Evolutionary conservation across 1,284 basidiomycete genomes (phyloP), one percentile per base, ranked within the genome.

Genomic region (Tilletia caries): DNA sequence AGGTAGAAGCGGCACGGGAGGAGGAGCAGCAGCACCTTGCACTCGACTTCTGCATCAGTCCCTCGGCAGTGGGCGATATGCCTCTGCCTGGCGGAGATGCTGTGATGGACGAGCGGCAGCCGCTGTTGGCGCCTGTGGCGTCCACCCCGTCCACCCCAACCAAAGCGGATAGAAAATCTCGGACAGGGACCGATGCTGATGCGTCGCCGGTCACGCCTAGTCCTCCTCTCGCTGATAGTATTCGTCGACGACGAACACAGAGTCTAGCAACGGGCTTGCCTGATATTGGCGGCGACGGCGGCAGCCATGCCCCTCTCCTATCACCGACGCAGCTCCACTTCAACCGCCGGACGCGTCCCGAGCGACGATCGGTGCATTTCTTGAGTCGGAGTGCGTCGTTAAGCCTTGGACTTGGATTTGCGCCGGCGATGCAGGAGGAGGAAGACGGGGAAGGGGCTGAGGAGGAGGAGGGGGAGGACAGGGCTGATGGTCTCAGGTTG

Each of bases 1-100:
- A 71, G n/a, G 65, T 33, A 13, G 65, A 43, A 10, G 37, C 46
- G 1, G 52, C 37, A 50, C 67, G 66, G 29, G 67, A 69, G 29
- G 66, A 67, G 1, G 69, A 72, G 27, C 29, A 62, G 20, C 29
- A 34, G n/a, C 58, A 62, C 4, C 58, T 34, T 3, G 58, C 58
- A 20, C 18, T 29, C 58, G 29, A 13, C 3, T 37, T 62, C 58
- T 33, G 33, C 29, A 29, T 29, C 29, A 33, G 58, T 10, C 58
- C 58, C 3, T 33, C 32, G 27, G 23, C 48, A 8, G 20, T 18
- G 48, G 48, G 20, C 32, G 18, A 33, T 10, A 18, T 32, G 32
- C 58, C 58, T 23, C 25, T 54, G 23, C 5, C 52, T 2, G 23
- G 4, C 5, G 12, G 4, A 15, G 52, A 29, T 29, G 23, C 52